Conservation (phyloP, 495 filamentous ascomycete genomes). For the Talaromyces ruber region DNA sequence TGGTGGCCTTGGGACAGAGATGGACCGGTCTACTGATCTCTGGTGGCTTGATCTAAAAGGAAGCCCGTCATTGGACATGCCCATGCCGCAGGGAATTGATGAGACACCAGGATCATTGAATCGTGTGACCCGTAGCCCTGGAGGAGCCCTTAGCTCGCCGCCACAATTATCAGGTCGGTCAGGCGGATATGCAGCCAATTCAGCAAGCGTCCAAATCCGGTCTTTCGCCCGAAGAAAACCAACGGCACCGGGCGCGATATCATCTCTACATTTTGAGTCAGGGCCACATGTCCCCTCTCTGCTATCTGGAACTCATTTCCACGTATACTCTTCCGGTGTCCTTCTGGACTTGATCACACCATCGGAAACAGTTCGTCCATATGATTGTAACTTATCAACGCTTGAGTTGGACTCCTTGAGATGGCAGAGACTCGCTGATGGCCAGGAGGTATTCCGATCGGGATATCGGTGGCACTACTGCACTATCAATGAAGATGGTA, state of each 20-base stretch:
- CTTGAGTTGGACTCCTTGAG: conserved; percentile 77
- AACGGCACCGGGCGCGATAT: conserved; percentile 80
- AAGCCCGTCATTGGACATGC: conserved; percentile 72
- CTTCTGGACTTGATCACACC: conserved; percentile 91
- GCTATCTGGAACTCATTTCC: conserved; percentile 84
- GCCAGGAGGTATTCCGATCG: conserved; percentile 79
- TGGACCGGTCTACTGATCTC: conserved; percentile 90
- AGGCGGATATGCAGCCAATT: conserved; percentile 81
- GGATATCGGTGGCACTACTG: conserved; percentile 97
- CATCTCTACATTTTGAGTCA: conserved; percentile 79
- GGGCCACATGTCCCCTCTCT: conserved; percentile 82
- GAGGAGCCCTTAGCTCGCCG: conserved; percentile 25
- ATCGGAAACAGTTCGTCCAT: conserved; percentile 69
- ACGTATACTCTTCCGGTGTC: conserved; percentile 86
- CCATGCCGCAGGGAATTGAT: conserved; percentile 56
- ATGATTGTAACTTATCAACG: conserved; percentile 83
- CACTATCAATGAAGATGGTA: conserved; percentile 83
- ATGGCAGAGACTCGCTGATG: conserved; percentile 91
- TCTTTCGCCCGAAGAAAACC: conserved; percentile 61
- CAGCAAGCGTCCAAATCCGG: conserved; percentile 74
- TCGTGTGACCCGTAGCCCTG: conserved; percentile 34
- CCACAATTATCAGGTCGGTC: conserved; percentile 43
- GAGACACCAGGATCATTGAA: conserved; percentile 29
- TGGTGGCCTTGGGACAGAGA: conserved; percentile 85
- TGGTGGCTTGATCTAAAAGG: conserved; percentile 95